A percentile compares a stretch with the other conserved stretches of the same genome.
Conservation (phyloP, 2,329 filamentous ascomycete genomes). For the Xylaria arbuscula region DNA sequence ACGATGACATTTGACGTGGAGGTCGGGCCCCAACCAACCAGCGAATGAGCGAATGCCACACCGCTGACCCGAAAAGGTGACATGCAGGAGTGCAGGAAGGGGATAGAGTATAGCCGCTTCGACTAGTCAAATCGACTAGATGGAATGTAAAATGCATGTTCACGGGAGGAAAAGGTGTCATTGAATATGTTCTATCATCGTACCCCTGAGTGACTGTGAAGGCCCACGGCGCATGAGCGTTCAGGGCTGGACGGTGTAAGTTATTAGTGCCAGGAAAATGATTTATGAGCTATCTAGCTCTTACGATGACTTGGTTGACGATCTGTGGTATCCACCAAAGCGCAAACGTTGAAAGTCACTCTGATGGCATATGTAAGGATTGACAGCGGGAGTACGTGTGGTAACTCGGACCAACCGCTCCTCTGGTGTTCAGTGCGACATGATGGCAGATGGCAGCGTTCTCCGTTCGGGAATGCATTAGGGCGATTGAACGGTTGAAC, state of each 20-base stretch:
- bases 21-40: constrained; percentile 46
- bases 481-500: constrained; percentile 6
- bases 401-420: constrained; percentile 11
- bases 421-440: constrained; percentile 23
- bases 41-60: constrained; percentile 51
- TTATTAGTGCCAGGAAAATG: constrained; percentile 5
- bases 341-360: constrained; percentile 11
- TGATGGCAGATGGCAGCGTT: constrained; percentile 13
- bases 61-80: constrained; percentile 45
- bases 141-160: constrained; percentile 38
- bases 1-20: constrained; percentile 45
- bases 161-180: constrained; percentile 23
- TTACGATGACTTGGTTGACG: not conserved
- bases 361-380: constrained; percentile 18
- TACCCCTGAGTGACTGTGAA: constrained; percentile 27
- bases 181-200: constrained; percentile 20
- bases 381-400: not conserved
- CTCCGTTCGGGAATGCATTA: constrained; percentile 18
- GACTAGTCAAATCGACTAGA: constrained; percentile 41
- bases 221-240: constrained; percentile 18
- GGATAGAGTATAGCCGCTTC: constrained; percentile 39
- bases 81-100: constrained; percentile 47
- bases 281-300: constrained; percentile 3
- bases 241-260: not conserved
- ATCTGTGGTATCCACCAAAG: constrained; percentile 9